A percentile compares a stretch with the other conserved stretches of the same genome.
These are phyloP conservation scores for Suillus subluteus DNA, from an alignment of 768 basidiomycete genomes.

Conservation along the genomic window DNA sequence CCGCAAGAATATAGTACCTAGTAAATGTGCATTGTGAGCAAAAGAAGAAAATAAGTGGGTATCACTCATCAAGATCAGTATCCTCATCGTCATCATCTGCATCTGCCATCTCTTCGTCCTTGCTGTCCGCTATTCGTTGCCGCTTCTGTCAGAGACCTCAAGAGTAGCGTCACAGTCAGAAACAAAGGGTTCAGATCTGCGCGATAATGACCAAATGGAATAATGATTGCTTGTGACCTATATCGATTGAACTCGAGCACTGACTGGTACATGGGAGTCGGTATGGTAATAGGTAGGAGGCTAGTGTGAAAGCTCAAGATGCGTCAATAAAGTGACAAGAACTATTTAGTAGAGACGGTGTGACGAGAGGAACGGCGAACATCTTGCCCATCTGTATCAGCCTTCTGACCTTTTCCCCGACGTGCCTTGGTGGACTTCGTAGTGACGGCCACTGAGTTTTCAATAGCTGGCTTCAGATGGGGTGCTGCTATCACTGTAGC, in stretches of 20 bases:
- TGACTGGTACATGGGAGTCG: background rate
- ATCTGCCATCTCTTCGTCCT: too few species aligned
- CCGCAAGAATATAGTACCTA: too few species aligned
- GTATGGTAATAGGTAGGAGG: constrained; percentile 1
- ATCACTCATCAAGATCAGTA: too few species aligned
- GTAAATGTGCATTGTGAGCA: too few species aligned
- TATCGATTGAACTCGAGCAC: background rate
- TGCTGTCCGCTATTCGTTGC: too few species aligned
- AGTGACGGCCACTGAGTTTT: background rate
- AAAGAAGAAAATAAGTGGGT: too few species aligned
- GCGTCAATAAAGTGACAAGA: background rate
- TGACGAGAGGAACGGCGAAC: background rate
- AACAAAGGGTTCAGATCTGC: too few species aligned
- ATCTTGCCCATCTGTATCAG: background rate
- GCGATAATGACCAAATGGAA: background rate
- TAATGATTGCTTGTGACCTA: background rate
- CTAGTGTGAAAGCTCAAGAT: background rate
- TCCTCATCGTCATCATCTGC: too few species aligned
- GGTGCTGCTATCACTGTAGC: background rate
- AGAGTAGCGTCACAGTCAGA: too few species aligned
- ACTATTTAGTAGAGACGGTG: background rate
- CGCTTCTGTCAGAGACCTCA: too few species aligned
- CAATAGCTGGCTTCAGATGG: background rate
- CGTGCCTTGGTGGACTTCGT: background rate
- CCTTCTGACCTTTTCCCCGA: background rate